phyloP scores from a whole-genome alignment of 495 filamentous ascomycete species.

The Margaritispora aquatica region DNA sequence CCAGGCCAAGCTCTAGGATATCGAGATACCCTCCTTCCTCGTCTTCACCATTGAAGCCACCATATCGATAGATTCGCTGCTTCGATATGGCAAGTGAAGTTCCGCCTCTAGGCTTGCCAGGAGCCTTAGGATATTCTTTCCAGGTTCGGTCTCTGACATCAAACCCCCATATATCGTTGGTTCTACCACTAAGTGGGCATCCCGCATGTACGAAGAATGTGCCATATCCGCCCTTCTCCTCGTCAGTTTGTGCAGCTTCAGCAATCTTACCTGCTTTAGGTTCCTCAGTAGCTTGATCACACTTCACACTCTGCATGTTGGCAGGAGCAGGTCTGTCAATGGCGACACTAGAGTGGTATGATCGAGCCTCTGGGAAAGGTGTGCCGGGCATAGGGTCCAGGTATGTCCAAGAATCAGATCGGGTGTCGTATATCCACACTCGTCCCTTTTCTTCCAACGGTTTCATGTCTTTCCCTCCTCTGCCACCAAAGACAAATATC shows the following conservation, averaged over 20 bases:
- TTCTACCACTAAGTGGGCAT: constrained; percentile 49
- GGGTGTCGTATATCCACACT: constrained; percentile 60
- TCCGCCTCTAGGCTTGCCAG: constrained; percentile 54
- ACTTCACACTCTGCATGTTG: constrained; percentile 38
- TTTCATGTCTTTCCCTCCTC: constrained; percentile 34
- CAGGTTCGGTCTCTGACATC: constrained; percentile 51
- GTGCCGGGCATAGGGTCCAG: constrained; percentile 42
- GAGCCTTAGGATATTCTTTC: constrained; percentile 55
- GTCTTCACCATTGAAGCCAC: constrained; percentile 60
- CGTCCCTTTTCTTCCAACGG: constrained; percentile 55
- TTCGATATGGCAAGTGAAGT: constrained; percentile 51
- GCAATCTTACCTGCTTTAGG: constrained; percentile 42
- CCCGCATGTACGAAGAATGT: constrained; percentile 69
- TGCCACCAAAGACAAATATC: constrained; percentile 61
- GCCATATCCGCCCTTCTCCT: constrained; percentile 40
- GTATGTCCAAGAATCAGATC: constrained; percentile 46
- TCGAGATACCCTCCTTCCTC: constrained; percentile 65
- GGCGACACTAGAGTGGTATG: constrained; percentile 41
- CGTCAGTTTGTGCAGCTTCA: constrained; percentile 34
- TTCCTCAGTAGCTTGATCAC: constrained; percentile 34
- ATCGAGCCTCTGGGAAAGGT: constrained; percentile 36
- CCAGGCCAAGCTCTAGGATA: constrained; percentile 42
- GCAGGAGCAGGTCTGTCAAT: constrained; percentile 37
- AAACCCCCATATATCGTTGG: constrained; percentile 69
- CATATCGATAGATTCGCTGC: constrained; percentile 61